Percentiles rank a stretch among this genome's conserved stretches.
Evolutionary conservation across 768 basidiomycete genomes (phyloP).

Genomic region (Auricularia sp.): DNA sequence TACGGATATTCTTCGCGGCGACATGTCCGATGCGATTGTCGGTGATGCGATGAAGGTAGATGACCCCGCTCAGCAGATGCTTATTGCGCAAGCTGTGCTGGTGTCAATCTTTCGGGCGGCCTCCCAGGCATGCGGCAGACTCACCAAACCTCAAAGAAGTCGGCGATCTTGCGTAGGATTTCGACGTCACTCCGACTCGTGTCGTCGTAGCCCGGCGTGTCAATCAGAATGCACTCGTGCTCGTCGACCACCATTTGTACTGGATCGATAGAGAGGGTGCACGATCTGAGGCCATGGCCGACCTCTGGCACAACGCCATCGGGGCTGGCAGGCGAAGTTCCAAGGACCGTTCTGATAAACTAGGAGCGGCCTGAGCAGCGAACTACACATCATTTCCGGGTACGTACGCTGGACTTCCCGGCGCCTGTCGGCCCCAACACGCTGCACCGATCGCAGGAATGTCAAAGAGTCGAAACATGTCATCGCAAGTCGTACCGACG

Average conservation of each 20-base stretch:
- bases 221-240: constrained; percentile 3
- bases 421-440: background rate
- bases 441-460: background rate
- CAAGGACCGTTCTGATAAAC: background rate
- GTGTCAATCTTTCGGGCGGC: background rate
- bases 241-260: background rate
- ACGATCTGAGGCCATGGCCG: constrained; percentile 9
- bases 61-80: constrained; percentile 3
- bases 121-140: background rate
- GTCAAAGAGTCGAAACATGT: background rate
- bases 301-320: background rate
- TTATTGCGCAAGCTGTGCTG: background rate
- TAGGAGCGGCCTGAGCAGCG: background rate
- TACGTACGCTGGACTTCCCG: background rate
- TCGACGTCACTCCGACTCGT: constrained; percentile 14
- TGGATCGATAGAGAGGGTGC: constrained; percentile 8
- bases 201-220: constrained; percentile 15
- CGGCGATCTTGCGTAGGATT: constrained; percentile 17
- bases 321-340: background rate
- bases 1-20: constrained; percentile 1
- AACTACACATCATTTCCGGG: background rate
- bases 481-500: background rate
- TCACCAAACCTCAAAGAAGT: constrained; percentile 5
- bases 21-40: background rate
- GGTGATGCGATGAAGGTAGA: constrained; percentile 7